phyloP scores from a whole-genome alignment of 768 basidiomycete species.

The Boletus tomentosulus region DNA sequence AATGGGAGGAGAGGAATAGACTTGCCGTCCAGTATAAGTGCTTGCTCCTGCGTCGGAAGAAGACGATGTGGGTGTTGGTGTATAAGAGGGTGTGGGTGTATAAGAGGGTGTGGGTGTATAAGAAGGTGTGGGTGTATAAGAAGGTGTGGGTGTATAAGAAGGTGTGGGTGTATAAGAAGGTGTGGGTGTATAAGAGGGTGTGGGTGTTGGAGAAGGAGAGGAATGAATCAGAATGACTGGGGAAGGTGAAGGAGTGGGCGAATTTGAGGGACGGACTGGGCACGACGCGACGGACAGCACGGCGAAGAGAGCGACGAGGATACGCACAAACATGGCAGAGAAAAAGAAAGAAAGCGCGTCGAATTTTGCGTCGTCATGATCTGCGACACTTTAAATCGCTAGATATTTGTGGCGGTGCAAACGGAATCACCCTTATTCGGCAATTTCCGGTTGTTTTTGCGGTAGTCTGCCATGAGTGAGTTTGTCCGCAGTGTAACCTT shows the following conservation, averaged over 20 bases:
- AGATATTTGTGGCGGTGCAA: not conserved
- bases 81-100: not conserved
- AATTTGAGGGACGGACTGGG: slow-evolving; percentile 19
- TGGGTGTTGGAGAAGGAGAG: not conserved
- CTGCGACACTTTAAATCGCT: not conserved
- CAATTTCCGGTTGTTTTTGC: slow-evolving; percentile 2
- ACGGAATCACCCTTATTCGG: not conserved
- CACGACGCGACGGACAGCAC: slow-evolving; percentile 49
- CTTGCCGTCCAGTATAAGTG: slow-evolving; percentile 43
- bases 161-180: not conserved
- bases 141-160: not conserved
- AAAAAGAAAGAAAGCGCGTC: not conserved
- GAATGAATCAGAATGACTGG: too few species aligned
- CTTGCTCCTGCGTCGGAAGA: not conserved
- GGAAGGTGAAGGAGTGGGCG: too few species aligned
- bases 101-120: not conserved
- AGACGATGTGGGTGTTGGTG: not conserved
- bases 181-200: not conserved
- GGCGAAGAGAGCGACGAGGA: slow-evolving; percentile 52
- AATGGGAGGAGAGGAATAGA: not conserved
- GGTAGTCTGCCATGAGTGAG: slow-evolving; percentile 22
- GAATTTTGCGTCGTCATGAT: not conserved
- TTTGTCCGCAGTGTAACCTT: not conserved
- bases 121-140: not conserved
- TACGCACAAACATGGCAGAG: slow-evolving; percentile 31